These are phyloP conservation scores for Monosporascus sp. DNA, from an alignment of 2,329 filamentous ascomycete species.

Conservation along the genomic window DNA sequence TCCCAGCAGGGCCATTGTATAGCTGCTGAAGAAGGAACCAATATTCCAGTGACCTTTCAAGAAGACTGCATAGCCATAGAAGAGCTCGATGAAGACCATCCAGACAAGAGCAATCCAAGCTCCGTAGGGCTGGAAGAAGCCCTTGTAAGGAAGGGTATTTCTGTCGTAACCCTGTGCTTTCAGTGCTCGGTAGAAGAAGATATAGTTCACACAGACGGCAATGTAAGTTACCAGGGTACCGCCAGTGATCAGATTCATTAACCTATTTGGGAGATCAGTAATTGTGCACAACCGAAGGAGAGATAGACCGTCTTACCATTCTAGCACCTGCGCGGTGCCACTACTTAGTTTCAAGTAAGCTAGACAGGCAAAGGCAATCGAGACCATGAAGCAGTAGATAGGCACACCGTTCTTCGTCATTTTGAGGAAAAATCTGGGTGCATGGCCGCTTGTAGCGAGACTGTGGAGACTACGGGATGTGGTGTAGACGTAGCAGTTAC, in stretches of 20 bases:
- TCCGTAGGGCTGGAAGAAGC: neutral
- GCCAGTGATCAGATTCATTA: slow-evolving; percentile 39
- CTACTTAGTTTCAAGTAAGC: slow-evolving; percentile 7
- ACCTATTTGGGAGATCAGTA: neutral
- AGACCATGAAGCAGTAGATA: slow-evolving; percentile 52
- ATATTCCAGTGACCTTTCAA: neutral
- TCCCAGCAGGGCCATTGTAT: neutral
- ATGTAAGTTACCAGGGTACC: slow-evolving; percentile 47
- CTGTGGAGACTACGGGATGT: slow-evolving; percentile 53
- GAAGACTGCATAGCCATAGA: neutral
- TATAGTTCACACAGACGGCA: slow-evolving; percentile 50
- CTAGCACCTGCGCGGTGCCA: slow-evolving; percentile 7
- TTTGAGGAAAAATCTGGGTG: slow-evolving; percentile 41
- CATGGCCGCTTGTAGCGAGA: slow-evolving; percentile 48
- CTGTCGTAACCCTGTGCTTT: slow-evolving; percentile 35
- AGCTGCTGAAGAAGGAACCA: neutral
- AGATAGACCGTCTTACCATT: slow-evolving; percentile 2
- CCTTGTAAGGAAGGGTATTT: neutral
- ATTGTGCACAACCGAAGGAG: too few species aligned
- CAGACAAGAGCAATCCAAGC: neutral
- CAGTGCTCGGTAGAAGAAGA: slow-evolving; percentile 52
- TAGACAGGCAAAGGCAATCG: slow-evolving; percentile 45
- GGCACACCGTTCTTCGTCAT: slow-evolving; percentile 54
- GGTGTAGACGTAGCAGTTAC: slow-evolving; percentile 53
- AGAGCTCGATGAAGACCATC: neutral